A percentile compares a stretch with the other conserved stretches of the same genome.
These are phyloP conservation scores for Drechslerella dactyloides DNA, from an alignment of 2,329 filamentous ascomycete genomes.

Conservation along the genomic window DNA sequence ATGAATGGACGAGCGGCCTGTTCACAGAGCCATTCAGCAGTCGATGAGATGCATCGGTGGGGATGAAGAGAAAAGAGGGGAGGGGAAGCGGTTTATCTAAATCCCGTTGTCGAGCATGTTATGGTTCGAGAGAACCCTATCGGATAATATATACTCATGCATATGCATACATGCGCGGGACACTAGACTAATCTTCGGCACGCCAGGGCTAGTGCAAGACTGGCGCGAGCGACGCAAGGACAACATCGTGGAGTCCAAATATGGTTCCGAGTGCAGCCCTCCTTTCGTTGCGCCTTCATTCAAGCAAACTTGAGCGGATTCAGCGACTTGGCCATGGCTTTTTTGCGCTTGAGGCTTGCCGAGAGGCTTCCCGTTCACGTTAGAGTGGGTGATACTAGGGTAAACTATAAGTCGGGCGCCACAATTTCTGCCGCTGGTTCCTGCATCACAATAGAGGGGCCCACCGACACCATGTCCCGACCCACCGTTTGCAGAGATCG, in stretches of 20 bases:
- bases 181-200: slow-evolving; percentile 9
- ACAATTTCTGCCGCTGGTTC: not conserved
- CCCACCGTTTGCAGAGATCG: not conserved
- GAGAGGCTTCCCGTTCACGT: too few relatives aligned
- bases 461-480: not conserved
- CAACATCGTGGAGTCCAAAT: too few relatives aligned
- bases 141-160: slow-evolving; percentile 21
- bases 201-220: not conserved
- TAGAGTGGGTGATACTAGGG: not conserved
- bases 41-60: slow-evolving; percentile 38
- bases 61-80: slow-evolving; percentile 14
- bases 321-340: too few relatives aligned
- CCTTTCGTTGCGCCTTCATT: too few relatives aligned
- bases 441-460: not conserved
- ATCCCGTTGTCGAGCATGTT: slow-evolving; percentile 20
- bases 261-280: too few relatives aligned
- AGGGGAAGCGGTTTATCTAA: slow-evolving; percentile 25
- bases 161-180: not conserved
- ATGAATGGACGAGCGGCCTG: slow-evolving; percentile 50
- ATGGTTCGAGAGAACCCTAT: slow-evolving; percentile 26
- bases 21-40: slow-evolving; percentile 38
- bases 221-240: not conserved
- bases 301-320: too few relatives aligned
- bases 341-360: too few relatives aligned
- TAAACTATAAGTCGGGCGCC: not conserved